Percentiles rank a stretch among this genome's conserved stretches.
Evolutionary conservation across 2,329 filamentous ascomycete species (phyloP).

Genomic region (Thelonectria blattea): DNA sequence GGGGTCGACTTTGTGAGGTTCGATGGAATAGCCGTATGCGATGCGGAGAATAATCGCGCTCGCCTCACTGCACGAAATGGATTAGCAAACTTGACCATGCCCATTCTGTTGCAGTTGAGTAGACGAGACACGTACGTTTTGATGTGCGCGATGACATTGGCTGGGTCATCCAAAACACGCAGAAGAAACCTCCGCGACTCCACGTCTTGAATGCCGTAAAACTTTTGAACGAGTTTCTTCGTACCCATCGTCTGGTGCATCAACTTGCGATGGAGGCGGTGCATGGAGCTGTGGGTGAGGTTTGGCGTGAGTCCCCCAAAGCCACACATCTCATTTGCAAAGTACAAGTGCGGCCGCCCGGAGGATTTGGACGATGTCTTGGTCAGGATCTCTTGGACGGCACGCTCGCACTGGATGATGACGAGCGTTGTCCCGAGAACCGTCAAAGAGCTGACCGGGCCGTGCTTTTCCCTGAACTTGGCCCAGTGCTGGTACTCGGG

Average conservation of each 20-base stretch:
- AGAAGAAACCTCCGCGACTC: conserved; percentile 38
- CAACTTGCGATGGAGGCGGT: conserved; percentile 36
- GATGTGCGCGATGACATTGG: conserved; percentile 32
- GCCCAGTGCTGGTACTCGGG: conserved; percentile 50
- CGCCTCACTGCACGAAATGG: conserved; percentile 32
- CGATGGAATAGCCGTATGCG: conserved; percentile 42
- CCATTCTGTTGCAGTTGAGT: neutral
- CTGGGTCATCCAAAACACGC: conserved; percentile 30
- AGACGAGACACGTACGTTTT: conserved; percentile 32
- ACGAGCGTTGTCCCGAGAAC: conserved; percentile 49
- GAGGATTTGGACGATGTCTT: conserved; percentile 44
- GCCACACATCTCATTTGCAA: conserved; percentile 35
- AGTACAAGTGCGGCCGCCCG: conserved; percentile 35
- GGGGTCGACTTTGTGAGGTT: conserved; percentile 38
- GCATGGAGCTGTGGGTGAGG: conserved; percentile 27
- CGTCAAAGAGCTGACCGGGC: conserved; percentile 48
- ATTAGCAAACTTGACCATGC: neutral
- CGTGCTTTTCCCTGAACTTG: conserved; percentile 47
- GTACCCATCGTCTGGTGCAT: conserved; percentile 42
- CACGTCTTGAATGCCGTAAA: conserved; percentile 34
- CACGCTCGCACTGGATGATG: conserved; percentile 46
- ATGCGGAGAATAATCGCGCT: conserved; percentile 38
- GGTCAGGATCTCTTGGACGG: conserved; percentile 46
- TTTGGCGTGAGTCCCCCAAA: conserved; percentile 25
- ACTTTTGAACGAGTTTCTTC: conserved; percentile 23